Base-by-base conservation (phyloP, 768 basidiomycete genomes). In the Suillus spraguei region DNA sequence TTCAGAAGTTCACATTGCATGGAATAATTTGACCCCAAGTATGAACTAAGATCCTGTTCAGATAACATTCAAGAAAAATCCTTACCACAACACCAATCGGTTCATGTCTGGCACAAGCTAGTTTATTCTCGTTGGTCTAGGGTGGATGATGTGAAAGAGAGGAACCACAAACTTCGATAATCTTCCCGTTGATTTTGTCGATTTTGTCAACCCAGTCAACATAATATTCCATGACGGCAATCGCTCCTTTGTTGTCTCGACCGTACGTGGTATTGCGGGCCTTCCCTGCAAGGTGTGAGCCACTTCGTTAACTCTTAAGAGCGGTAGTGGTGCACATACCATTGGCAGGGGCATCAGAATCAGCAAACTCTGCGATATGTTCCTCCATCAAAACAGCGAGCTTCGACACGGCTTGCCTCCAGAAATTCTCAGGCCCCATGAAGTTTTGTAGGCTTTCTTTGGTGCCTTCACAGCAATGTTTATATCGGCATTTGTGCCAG, bases 381-480 rank as follows among this genome's bases (percentile, higher is more conserved):
- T 77, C 61, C 68, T 90, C 87, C 71, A 94, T 84, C 54, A 88
- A 76, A 47, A 86, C 81, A 0, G 87, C 89, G 50, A n/a, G n/a
- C n/a, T 85, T 86, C 72, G 74, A 72, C 56, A 94, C 72, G 22
- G 74, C 67, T 78, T 76, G 38, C 90, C 61, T 16, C 85, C 88
- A 17, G 85, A 77, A 35, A 74, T 74, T 63, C 85, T 85, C 61
- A 85, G 74, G 33, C 90, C 90, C 90, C 92, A 91, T 46, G 74
- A 70, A 16, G 81, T 84, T 33, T 87, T 82, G 76, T 64, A 79
- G 1, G 85, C 82, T 71, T 83, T 83, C 64, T 83, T 80, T 0
- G 89, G 88, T 49, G 82, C 87, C 17, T 77, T 72, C 63, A 91
- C 91, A 3, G 91, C 91, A 56, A 78, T 69, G 72, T 94, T 88